Base-by-base conservation (phyloP, 345 rosid species). In the Melaleuca alternifolia region DNA sequence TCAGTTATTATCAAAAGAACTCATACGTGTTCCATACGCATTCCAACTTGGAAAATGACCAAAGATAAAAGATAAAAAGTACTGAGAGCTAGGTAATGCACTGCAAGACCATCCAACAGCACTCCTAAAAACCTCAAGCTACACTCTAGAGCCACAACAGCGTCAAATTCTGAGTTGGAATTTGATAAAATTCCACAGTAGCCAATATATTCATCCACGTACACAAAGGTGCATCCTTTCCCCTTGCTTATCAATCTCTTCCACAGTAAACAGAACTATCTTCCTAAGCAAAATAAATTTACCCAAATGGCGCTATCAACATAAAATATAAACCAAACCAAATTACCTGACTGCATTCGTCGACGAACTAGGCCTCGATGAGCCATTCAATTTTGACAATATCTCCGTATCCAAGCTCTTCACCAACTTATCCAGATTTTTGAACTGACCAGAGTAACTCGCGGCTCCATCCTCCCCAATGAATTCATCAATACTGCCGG, bases 401-500 rank as follows among this genome's bases (percentile, higher is more conserved):
- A 96, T 88, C 75, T 92, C 88, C 13, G 53, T 87, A 86, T 94
- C 88, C 61, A 97, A 46, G 89, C 54, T 89, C 89, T 61, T 86
- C 85, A 96, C 95, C 85, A 97, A 88, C 89, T 92, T 91, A 10
- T 88, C 93, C 89, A 96, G 41, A 89, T 93, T 89, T 92, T 92
- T 91, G 77, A 88, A 97, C 88, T 94, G 96, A 24, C 85, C 91
- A 20, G 96, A 87, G 87, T 92, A 92, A 91, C 93, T 92, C 7
- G 91, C 62, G 3, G 89, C 90, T 54, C 86, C 88, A 26, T 52
- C 86, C 83, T 94, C 95, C 79, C 62, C 91, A 84, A 90, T 90
- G 89, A 91, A 94, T 11, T 96, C 90, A 23, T 81, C 93, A 90
- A 93, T 92, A 54, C 99, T 97, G 87, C 83, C 84, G 57, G 44